These are phyloP conservation scores for Yamadazyma sp. DNA, from an alignment of 1,139 yeast genomes.

Conservation along the genomic window DNA sequence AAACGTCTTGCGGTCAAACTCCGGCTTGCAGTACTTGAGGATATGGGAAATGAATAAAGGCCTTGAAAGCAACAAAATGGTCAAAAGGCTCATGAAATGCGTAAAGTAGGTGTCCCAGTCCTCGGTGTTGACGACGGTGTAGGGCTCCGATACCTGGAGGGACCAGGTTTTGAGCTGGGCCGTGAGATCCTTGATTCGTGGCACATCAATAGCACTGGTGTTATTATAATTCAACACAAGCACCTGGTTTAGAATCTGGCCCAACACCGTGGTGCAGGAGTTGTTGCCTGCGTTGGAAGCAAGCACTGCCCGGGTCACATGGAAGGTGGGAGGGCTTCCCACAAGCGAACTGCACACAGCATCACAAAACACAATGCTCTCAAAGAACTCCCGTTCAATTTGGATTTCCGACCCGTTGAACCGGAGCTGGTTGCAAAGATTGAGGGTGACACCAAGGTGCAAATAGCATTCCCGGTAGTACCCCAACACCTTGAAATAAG, in stretches of 20 bases:
- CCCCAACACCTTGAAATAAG: conserved; percentile 39
- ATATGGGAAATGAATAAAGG: conserved; percentile 42
- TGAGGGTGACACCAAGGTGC: conserved; percentile 26
- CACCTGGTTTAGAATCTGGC: too few relatives aligned
- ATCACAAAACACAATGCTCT: conserved; percentile 7
- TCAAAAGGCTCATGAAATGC: conserved; percentile 41
- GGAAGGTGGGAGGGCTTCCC: conserved; percentile 9
- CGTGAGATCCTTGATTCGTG: conserved; percentile 36
- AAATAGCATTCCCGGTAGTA: conserved; percentile 43
- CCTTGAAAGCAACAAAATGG: conserved; percentile 42
- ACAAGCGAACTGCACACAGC: conserved; percentile 6
- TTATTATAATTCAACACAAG: conserved; percentile 13
- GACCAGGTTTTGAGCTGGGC: conserved; percentile 42
- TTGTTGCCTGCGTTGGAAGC: too few relatives aligned
- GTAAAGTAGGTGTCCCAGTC: background rate
- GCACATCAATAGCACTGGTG: conserved; percentile 22
- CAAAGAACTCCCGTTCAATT: background rate
- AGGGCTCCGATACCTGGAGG: conserved; percentile 12
- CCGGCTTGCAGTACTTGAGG: conserved; percentile 1
- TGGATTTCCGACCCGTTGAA: conserved; percentile 13
- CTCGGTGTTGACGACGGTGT: background rate
- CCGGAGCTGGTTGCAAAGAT: conserved; percentile 27
- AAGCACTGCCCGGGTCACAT: too few relatives aligned
- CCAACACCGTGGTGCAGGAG: background rate
- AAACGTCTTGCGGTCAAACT: background rate